These are phyloP conservation scores for Stagonosporopsis chrysanthemi DNA, from an alignment of 2,329 filamentous ascomycete species.

Conservation along the genomic window DNA sequence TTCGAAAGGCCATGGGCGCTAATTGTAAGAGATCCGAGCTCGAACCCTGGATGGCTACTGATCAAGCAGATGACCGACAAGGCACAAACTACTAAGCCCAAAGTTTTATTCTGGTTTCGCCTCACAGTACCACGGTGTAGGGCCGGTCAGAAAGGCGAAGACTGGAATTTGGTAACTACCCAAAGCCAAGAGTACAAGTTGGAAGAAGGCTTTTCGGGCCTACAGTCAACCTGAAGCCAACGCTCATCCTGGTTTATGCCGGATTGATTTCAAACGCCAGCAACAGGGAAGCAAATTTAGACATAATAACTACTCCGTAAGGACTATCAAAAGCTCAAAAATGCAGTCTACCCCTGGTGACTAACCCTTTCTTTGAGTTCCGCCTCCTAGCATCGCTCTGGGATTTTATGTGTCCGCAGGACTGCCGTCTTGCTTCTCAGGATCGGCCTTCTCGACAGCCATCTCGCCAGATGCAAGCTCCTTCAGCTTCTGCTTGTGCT, in stretches of 20 bases:
- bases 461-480: not conserved
- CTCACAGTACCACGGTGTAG: not conserved
- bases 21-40: conserved; percentile 64
- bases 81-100: conserved; percentile 26
- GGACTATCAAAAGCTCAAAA: not conserved
- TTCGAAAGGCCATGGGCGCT: conserved; percentile 72
- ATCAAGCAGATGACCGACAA: conserved; percentile 31
- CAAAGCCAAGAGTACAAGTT: too few relatives aligned
- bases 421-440: not conserved
- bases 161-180: not conserved
- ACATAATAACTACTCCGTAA: not conserved
- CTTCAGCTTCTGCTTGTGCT: not conserved
- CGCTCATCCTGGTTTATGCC: not conserved
- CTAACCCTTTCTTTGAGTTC: not conserved
- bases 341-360: not conserved
- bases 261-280: not conserved
- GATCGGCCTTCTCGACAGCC: not conserved
- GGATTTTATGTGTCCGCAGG: too few relatives aligned
- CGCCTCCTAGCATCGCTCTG: too few relatives aligned
- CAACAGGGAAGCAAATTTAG: not conserved
- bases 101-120: not conserved
- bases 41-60: conserved; percentile 9
- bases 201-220: not conserved
- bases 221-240: too few relatives aligned
- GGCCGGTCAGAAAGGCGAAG: not conserved